Base-by-base conservation (phyloP, 2,329 filamentous ascomycete species). In the Gremmenia infestans region DNA sequence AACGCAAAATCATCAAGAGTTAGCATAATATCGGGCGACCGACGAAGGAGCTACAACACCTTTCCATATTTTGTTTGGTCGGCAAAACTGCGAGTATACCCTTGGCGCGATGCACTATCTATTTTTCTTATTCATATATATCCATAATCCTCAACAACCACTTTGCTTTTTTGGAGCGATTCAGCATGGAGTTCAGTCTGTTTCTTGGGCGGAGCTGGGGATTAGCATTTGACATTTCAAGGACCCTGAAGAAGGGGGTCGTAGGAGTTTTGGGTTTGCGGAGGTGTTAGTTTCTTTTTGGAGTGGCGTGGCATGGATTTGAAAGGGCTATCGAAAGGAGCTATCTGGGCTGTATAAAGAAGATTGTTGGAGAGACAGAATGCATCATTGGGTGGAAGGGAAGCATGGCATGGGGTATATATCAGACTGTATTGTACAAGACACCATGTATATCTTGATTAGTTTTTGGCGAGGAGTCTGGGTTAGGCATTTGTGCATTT, bases 251-350 rank as follows among this genome's bases (percentile, higher is more conserved):
- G 28, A 35, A 23, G 45, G 17, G n/a, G 25, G 23, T 37, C 45
- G 46, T 17, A 51, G 56, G 54, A 55, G 52, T 59, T 48, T 52
- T 54, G 52, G 54, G 43, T 23, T 43, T 50, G 47, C 45, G n/a
- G 19, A 35, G 39, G 32, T 45, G 35, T 58, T 12, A 11, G 54
- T 45, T 50, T 48, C 40, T 54, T 60, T 63, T 63, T 53, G 48
- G 58, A 59, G 62, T 60, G 60, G 63, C 61, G 60, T 60, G 61
- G 39, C 22, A 17, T 28, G 9, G 25, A 1, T 43, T 43, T 15
- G 37, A 45, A 32, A 32, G 28, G 2, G 28, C 28, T 11, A 32
- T 32, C 28, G 28, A 9, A 32, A 11, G 28, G 28, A 32, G 28
- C 28, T 32, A 11, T 32, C 11, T 32, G n/a, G 47, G 42, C 17